Percentiles rank a stretch among this genome's conserved stretches.
Conservation (phyloP, 2,329 filamentous ascomycete genomes). For the Botrytis galanthina region DNA sequence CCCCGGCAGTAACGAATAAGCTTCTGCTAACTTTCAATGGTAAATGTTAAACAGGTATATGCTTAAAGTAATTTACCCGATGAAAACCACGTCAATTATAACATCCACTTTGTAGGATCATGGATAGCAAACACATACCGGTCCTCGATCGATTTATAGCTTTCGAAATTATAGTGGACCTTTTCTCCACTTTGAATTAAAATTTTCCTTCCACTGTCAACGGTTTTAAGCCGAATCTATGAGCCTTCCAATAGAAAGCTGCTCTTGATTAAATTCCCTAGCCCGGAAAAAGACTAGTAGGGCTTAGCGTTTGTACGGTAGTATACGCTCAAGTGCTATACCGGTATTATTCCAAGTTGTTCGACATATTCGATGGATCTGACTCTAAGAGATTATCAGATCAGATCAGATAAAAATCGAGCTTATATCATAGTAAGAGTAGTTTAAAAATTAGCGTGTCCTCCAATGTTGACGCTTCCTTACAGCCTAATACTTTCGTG, state of each 20-base stretch:
- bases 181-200: neutral
- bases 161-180: neutral
- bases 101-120: neutral
- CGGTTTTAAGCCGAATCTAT: neutral
- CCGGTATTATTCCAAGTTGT: neutral
- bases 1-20: neutral
- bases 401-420: neutral
- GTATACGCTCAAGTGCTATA: neutral
- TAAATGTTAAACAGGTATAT: neutral
- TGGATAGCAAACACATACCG: neutral
- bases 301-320: neutral
- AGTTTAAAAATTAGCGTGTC: neutral
- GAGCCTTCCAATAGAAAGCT: neutral
- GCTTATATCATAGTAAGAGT: neutral
- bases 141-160: neutral
- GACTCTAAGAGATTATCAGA: neutral
- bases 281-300: neutral
- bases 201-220: neutral
- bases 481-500: no score
- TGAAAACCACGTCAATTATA: neutral
- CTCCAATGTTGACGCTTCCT: neutral
- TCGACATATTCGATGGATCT: neutral
- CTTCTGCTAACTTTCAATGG: neutral
- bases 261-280: neutral
- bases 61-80: neutral